phyloP scores from a whole-genome alignment of 73 alveolate species.

The Urostyla sp. region DNA sequence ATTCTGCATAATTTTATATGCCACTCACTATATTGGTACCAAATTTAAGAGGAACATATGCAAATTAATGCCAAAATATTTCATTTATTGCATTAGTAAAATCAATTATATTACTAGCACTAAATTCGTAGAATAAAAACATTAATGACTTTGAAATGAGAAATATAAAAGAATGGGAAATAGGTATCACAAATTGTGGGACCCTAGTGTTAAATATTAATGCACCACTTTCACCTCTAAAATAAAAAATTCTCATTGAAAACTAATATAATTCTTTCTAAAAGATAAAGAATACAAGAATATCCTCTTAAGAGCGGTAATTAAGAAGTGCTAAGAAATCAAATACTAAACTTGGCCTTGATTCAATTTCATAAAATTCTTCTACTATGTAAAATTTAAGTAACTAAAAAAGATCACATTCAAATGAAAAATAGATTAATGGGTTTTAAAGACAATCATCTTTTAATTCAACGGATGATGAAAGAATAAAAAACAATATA shows the following conservation, averaged over 20 bases:
- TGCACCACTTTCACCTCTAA: no score
- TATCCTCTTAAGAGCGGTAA: slow-evolving; percentile 1
- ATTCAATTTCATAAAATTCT: neutral
- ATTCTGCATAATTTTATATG: neutral
- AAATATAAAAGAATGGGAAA: slow-evolving; percentile 47
- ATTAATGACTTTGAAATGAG: neutral
- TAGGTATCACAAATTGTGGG: neutral
- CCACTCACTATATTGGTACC: slow-evolving; percentile 26
- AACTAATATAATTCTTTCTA: neutral
- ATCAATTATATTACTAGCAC: neutral
- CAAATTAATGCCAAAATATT: neutral
- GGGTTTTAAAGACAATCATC: slow-evolving; percentile 12
- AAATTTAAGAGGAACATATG: neutral
- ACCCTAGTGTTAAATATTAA: no score
- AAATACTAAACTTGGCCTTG: slow-evolving; percentile 19
- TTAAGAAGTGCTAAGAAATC: neutral
- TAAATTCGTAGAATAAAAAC: slow-evolving; percentile 5
- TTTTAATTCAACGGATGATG: slow-evolving; percentile 29
- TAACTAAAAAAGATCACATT: no score
- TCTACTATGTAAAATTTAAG: no score
- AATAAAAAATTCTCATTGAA: no score
- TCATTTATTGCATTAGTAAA: slow-evolving; percentile 41
- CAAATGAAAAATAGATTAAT: neutral
- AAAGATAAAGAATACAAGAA: slow-evolving; percentile 23
- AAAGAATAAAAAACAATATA: slow-evolving; percentile 2